phyloP scores from a whole-genome alignment of 2,329 filamentous ascomycete species.

The Diaporthe ilicicola region DNA sequence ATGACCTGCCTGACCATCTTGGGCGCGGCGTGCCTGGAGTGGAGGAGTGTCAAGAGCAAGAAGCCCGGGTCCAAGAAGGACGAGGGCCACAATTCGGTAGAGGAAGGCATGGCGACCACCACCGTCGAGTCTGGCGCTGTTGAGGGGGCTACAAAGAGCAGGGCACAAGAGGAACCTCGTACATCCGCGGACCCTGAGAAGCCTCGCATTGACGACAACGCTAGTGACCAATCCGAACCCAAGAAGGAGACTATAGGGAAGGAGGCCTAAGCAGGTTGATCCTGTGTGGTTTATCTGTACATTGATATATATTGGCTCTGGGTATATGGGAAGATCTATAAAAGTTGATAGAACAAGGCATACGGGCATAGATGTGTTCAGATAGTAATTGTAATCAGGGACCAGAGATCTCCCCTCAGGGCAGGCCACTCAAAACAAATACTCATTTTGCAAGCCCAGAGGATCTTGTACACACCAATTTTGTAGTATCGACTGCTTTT shows the following conservation, averaged over 20 bases:
- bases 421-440: background rate
- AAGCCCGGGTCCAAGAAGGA: constrained; percentile 35
- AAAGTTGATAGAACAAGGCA: background rate
- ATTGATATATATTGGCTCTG: background rate
- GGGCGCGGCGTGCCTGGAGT: constrained; percentile 66
- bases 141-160: background rate
- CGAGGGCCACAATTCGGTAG: background rate
- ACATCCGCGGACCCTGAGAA: background rate
- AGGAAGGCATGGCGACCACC: background rate
- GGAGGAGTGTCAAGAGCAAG: constrained; percentile 56
- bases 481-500: background rate
- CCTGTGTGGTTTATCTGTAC: background rate
- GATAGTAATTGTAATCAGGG: background rate
- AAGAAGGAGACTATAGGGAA: background rate
- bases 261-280: background rate
- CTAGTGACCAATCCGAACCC: background rate
- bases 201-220: background rate
- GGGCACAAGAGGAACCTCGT: background rate
- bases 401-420: background rate
- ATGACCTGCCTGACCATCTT: constrained; percentile 62
- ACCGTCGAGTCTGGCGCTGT: background rate
- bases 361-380: background rate
- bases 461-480: too few species aligned
- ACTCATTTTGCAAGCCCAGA: background rate
- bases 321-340: background rate